These are phyloP conservation scores for Hyphodiscus hymeniophilus DNA, from an alignment of 495 filamentous ascomycete species.

Conservation along the genomic window DNA sequence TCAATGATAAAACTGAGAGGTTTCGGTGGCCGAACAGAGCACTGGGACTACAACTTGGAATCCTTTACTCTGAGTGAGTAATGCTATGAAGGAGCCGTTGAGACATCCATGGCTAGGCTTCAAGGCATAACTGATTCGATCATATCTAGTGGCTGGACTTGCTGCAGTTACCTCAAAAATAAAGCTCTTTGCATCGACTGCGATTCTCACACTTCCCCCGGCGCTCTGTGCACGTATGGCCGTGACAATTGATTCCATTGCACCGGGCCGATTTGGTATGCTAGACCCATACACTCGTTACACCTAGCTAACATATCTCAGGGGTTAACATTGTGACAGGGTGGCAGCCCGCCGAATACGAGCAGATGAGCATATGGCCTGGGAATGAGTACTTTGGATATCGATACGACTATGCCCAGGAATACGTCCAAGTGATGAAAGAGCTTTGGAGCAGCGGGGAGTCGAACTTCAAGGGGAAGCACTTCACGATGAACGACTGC, in stretches of 20 bases:
- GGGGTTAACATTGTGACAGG: conserved; percentile 26
- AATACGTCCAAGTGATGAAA: conserved; percentile 27
- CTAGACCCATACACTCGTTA: too few species aligned
- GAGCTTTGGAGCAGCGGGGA: conserved; percentile 24
- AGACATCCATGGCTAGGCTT: too few species aligned
- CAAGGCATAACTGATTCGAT: too few species aligned
- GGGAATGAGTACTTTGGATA: conserved; percentile 27
- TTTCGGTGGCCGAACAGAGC: conserved; percentile 24
- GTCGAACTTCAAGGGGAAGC: conserved; percentile 25
- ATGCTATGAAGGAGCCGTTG: too few species aligned
- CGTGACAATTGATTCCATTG: conserved; percentile 24
- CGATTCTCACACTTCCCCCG: conserved; percentile 22
- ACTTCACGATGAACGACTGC: conserved; percentile 28
- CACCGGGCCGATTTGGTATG: conserved; percentile 24
- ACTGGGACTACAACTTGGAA: conserved; percentile 27
- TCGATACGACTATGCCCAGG: conserved; percentile 26
- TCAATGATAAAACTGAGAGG: conserved; percentile 28
- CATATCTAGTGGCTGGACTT: conserved; percentile 31
- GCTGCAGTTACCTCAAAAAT: conserved; percentile 38
- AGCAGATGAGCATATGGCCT: conserved; percentile 27
- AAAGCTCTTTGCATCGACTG: conserved; percentile 27
- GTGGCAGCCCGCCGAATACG: conserved; percentile 25
- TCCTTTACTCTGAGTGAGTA: conserved; percentile 32
- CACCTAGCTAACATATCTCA: too few species aligned
- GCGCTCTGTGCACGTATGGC: conserved; percentile 25